A percentile compares a stretch with the other conserved stretches of the same genome.
Evolutionary conservation across 768 basidiomycete species (phyloP).

Genomic region (Tephrocybe sp.): DNA sequence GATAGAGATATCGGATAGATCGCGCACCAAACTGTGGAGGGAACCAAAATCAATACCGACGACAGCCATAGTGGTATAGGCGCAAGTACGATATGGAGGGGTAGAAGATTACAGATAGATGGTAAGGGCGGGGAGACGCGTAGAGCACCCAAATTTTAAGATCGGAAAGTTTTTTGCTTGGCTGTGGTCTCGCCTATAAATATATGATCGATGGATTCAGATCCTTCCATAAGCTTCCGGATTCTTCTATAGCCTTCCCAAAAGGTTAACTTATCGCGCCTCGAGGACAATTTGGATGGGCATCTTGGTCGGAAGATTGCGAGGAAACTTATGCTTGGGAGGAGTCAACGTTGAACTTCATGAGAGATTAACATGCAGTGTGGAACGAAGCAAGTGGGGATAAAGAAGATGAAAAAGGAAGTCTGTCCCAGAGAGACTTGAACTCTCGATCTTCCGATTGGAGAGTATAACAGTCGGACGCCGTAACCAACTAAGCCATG

Average conservation of each 20-base stretch:
- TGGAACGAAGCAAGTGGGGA: too few relatives aligned
- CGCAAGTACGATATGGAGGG: constrained; percentile 15
- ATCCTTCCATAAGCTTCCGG: constrained; percentile 24
- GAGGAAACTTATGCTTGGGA: not conserved
- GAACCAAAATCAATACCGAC: constrained; percentile 95
- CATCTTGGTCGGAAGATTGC: not conserved
- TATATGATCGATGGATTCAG: constrained; percentile 18
- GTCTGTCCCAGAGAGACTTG: constrained; percentile 6
- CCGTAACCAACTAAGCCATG: constrained; percentile 7
- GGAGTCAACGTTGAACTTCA: too few relatives aligned
- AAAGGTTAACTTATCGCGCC: not conserved
- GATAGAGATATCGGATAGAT: constrained; percentile 9
- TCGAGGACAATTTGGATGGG: not conserved
- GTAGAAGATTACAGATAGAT: constrained; percentile 12
- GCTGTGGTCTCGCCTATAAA: constrained; percentile 22
- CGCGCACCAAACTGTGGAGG: constrained; percentile 78
- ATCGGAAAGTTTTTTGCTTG: constrained; percentile 21
- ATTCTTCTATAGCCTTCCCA: constrained; percentile 22
- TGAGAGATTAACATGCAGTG: too few relatives aligned
- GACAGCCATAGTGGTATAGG: constrained; percentile 68
- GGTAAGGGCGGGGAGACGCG: constrained; percentile 7
- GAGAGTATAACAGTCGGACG: constrained; percentile 3
- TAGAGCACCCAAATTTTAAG: constrained; percentile 18
- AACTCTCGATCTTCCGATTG: constrained; percentile 6
- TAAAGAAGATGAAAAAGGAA: not conserved